Evolutionary conservation across 1,284 basidiomycete genomes (phyloP), one percentile per base, ranked within the genome.

Genomic region (Naganishia liquefaciens): DNA sequence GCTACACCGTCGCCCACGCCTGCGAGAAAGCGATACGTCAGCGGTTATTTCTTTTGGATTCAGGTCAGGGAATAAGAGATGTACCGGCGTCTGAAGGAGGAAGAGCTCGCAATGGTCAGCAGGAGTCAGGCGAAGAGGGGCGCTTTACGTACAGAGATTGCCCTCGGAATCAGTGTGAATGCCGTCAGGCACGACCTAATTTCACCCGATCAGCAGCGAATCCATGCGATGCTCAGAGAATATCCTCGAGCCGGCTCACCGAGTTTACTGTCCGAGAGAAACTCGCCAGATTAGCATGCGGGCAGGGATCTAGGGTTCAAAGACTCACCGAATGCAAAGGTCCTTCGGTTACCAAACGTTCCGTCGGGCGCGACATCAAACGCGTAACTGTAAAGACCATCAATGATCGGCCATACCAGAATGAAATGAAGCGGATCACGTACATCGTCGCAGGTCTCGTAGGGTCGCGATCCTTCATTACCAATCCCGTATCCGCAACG

Each of bases 1-100:
- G 88, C 84, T 1, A 88, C 84, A 49, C 89, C 90, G 70, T 91
- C 89, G 5, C 84, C 86, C 65, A 82, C 84, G 2, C 86, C 86
- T 19, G 84, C 80, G 46, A 17, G 13, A 30, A 19, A 27, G 30
- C 4, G 5, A 33, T 11, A 25, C 0, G 19, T 40, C 21, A 19
- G 21, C 17, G 11, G 33, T n/a, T 37, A 23, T 23, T 9, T 37
- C 33, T 37, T 37, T 37, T 7, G 7, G 33, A 7, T 13, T 37
- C 33, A 37, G 9, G 13, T 7, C 33, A 37, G 9, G 13, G 13
- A 10, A 37, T 37, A 37, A 37, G 33, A 37, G 33, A 37, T 37
- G 33, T 63, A 39, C n/a, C 37, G 11, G 13, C 9, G 30, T 37
- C 23, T 19, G 49, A 25, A 30, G 21, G 44, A 25, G n/a, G 28